A percentile compares a stretch with the other conserved stretches of the same genome.
Conservation (phyloP, 2,329 filamentous ascomycete genomes). For the Furcasterigmium furcatum region DNA sequence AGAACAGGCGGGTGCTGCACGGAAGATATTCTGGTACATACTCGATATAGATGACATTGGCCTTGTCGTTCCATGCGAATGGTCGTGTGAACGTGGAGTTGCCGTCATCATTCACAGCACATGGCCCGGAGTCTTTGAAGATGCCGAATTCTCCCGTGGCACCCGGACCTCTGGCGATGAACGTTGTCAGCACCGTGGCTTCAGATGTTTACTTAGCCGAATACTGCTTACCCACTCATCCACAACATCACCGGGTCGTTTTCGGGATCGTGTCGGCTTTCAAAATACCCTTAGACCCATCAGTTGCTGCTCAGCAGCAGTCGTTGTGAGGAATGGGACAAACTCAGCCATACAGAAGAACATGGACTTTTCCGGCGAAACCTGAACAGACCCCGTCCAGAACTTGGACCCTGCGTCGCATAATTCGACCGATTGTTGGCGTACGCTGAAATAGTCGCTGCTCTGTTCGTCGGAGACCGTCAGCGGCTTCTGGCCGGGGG, state of each 20-base stretch:
- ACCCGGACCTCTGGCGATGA: neutral
- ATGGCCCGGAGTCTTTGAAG: constrained; percentile 15
- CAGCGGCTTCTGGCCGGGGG: too few species aligned
- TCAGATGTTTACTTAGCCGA: neutral
- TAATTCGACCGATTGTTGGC: neutral
- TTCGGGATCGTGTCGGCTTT: neutral
- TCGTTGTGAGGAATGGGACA: too few species aligned
- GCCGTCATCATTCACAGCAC: constrained; percentile 5
- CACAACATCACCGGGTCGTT: neutral
- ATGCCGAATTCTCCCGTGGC: constrained; percentile 7
- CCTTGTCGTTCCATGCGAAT: neutral
- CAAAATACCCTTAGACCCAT: constrained; percentile 6
- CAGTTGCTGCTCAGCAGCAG: constrained; percentile 14
- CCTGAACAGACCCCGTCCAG: constrained; percentile 8
- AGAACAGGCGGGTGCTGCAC: neutral
- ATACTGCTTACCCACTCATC: neutral
- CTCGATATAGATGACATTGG: neutral
- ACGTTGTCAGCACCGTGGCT: neutral
- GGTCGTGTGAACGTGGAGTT: constrained; percentile 8
- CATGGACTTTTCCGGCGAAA: neutral
- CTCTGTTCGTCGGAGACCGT: too few species aligned
- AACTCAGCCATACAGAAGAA: neutral
- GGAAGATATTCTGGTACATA: neutral
- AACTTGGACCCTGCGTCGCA: constrained; percentile 10
- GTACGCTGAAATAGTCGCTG: neutral